These are phyloP conservation scores for Paraphaeosphaeria sporulosa DNA, from an alignment of 2,329 filamentous ascomycete species.

Conservation along the genomic window DNA sequence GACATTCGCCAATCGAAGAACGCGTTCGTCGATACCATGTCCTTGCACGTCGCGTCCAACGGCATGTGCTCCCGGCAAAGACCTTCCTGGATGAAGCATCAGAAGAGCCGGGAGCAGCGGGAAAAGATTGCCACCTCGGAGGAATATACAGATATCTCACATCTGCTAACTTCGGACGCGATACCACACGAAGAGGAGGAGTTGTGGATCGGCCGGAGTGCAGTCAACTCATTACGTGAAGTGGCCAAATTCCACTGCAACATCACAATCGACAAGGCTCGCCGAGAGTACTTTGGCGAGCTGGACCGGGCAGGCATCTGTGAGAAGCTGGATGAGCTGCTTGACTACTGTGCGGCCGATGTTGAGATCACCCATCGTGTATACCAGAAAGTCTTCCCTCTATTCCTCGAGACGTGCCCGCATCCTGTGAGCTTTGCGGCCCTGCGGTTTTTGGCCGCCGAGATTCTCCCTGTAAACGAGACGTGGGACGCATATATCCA, in stretches of 20 bases:
- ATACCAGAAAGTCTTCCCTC: conserved; percentile 92
- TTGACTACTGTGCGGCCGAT: conserved; percentile 95
- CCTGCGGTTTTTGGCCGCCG: conserved; percentile 87
- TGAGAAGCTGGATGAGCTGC: conserved; percentile 77
- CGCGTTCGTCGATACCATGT: conserved; percentile 96
- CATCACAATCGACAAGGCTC: conserved; percentile 87
- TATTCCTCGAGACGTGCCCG: conserved; percentile 87
- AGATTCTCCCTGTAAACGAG: conserved; percentile 88
- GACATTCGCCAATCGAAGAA: conserved; percentile 81
- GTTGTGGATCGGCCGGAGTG: conserved; percentile 92
- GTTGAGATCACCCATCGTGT: conserved; percentile 91
- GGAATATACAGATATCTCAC: conserved; percentile 73
- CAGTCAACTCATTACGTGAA: conserved; percentile 91
- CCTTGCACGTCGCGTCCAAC: conserved; percentile 94
- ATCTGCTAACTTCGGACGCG: conserved; percentile 72
- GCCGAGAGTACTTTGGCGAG: conserved; percentile 85
- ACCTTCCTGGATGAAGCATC: conserved; percentile 96
- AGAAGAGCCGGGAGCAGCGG: conserved; percentile 84
- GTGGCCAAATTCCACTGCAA: conserved; percentile 97
- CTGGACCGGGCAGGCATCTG: conserved; percentile 75
- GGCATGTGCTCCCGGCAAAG: conserved; percentile 98
- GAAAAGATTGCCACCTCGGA: conserved; percentile 79
- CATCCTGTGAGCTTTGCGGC: conserved; percentile 98
- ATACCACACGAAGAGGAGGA: conserved; percentile 88
- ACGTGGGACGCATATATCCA: conserved; percentile 86